Base-by-base conservation (phyloP, 805 yeast genomes). In the Metschnikowia drakensbergensis region DNA sequence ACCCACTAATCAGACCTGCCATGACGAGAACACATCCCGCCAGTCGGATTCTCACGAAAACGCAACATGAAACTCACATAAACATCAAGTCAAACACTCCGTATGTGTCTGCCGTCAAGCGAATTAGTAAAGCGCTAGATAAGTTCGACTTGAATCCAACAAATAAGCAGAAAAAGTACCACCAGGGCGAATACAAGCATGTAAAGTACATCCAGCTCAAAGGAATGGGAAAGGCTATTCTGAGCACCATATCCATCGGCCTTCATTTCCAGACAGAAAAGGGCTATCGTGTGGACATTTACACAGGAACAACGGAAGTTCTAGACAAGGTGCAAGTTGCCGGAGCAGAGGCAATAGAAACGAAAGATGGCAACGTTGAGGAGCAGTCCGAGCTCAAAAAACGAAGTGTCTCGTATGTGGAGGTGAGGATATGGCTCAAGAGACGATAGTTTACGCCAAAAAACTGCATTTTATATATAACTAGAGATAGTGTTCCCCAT, bases 211-310 rank as follows among this genome's bases (percentile, higher is more conserved):
- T 88, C 6, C 71, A 76, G 0, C 75, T 90, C 3, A 65, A 79
- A 47, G 97, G 95, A 0, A 82, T 88, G 85, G 96, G 96, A 3
- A 61, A 61, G 25, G 60, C 91, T 7, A 80, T 86, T 7, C 82
- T 77, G 42, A 84, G 79, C 57, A 80, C 84, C 0, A 51, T 86
- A n/a, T 70, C 82, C 10, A 53, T 90, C 0, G 96, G 81, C 0
- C 62, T 81, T 27, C 76, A 81, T 58, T 85, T 83, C 59, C 78
- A 79, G 55, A 68, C 67, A 11, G 75, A 77, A 31, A 67, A 74
- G 36, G 74, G 76, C 6, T 69, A 76, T 59, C 69, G 61, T 49
- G 80, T 87, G 6, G 88, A 85, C 9, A 58, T 86, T 1, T 62
- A 66, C 28, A 89, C 96, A 0, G 82, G 77, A 25, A 80, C 84